Evolutionary conservation across 345 rosid genomes (phyloP).

Genomic region (Trapa incisa): DNA sequence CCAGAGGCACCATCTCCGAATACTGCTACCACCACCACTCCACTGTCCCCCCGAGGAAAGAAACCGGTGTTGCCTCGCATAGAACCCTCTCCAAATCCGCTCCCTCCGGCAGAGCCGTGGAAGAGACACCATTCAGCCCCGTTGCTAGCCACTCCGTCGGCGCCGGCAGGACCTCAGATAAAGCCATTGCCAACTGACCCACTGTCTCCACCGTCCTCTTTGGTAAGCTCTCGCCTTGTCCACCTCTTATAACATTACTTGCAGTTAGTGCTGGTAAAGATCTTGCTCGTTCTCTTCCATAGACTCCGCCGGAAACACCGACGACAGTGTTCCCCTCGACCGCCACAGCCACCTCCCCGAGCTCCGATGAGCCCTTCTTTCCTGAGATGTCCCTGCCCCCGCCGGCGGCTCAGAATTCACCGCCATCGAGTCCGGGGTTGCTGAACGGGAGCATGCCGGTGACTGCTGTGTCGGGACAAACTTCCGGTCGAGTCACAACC

Average conservation of each 20-base stretch:
- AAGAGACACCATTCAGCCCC: conserved; percentile 1
- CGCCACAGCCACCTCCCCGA: not conserved
- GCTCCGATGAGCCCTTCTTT: conserved; percentile 5
- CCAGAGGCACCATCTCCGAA: not conserved
- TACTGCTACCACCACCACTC: not conserved
- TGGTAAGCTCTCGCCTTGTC: not conserved
- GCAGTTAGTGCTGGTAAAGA: not conserved
- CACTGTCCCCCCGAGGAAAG: not conserved
- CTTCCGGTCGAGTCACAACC: conserved; percentile 11
- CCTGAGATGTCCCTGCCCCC: not conserved
- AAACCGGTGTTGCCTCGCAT: not conserved
- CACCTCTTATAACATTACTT: too few relatives aligned
- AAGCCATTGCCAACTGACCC: conserved; percentile 3
- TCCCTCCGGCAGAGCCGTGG: conserved; percentile 2
- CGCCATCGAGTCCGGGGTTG: conserved; percentile 7
- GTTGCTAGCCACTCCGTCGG: not conserved
- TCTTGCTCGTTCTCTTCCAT: too few relatives aligned
- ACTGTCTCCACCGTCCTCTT: not conserved
- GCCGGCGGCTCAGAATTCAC: conserved; percentile 6
- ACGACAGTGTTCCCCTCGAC: not conserved
- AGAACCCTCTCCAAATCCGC: not conserved
- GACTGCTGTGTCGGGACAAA: conserved; percentile 8
- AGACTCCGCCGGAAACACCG: conserved; percentile 1
- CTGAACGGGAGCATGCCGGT: conserved; percentile 14
- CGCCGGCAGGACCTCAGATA: conserved; percentile 1